phyloP scores from a whole-genome alignment of 108 stramenopile genomes.

The Cylindrotheca closterium region DNA sequence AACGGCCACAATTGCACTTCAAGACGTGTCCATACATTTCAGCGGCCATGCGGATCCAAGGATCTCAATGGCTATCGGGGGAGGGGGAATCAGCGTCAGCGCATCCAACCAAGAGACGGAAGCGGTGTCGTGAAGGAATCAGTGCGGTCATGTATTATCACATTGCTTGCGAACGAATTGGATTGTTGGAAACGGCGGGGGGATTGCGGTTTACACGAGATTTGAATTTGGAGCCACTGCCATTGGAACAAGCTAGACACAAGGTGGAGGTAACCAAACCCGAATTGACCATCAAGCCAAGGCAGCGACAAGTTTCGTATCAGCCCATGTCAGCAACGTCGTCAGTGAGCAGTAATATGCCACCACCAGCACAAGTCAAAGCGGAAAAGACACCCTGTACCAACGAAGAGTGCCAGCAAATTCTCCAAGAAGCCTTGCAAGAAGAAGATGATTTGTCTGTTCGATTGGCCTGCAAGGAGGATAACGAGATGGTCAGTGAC shows the following conservation, averaged over 20 bases:
- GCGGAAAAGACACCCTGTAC: background rate
- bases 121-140: slow-evolving; percentile 15
- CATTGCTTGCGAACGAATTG: slow-evolving; percentile 43
- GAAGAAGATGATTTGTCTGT: background rate
- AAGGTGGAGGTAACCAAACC: slow-evolving; percentile 23
- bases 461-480: slow-evolving; percentile 14
- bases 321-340: background rate
- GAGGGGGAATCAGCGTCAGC: background rate
- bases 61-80: background rate
- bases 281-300: slow-evolving; percentile 5
- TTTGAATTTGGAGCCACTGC: slow-evolving; percentile 37
- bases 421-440: slow-evolving; percentile 24
- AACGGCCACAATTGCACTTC: slow-evolving; percentile 56
- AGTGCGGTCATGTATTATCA: slow-evolving; percentile 37
- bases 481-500: slow-evolving; percentile 30
- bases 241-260: slow-evolving; percentile 30
- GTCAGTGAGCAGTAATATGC: background rate
- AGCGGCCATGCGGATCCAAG: slow-evolving; percentile 1
- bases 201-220: slow-evolving; percentile 52
- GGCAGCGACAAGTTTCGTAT: slow-evolving; percentile 5
- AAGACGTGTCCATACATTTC: slow-evolving; percentile 53
- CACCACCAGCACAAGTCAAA: background rate
- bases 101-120: background rate
- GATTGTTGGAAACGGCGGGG: slow-evolving; percentile 29
- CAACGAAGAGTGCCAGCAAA: background rate